Conservation (phyloP, 1,139 yeast species). For the Pichia sp. region DNA sequence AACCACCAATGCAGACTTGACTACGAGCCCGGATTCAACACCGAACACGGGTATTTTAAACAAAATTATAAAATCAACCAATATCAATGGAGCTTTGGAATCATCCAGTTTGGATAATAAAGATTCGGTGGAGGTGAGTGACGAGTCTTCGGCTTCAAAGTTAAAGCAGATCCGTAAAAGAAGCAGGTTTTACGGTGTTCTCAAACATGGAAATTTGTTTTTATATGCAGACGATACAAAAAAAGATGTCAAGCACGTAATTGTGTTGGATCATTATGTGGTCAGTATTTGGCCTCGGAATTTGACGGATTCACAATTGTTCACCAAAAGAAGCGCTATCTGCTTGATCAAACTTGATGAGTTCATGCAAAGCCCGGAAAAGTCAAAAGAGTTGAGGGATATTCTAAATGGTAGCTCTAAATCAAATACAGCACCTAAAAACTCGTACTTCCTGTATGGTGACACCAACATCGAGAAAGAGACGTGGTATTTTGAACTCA, state of each 20-base stretch:
- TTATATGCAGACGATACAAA: constrained; percentile 63
- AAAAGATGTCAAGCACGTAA: constrained; percentile 67
- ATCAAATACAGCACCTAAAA: constrained; percentile 33
- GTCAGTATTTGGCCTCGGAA: constrained; percentile 82
- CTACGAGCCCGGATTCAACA: neutral
- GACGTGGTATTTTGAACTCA: constrained; percentile 81
- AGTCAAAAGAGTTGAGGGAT: constrained; percentile 13
- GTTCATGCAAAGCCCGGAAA: constrained; percentile 7
- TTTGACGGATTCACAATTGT: constrained; percentile 64
- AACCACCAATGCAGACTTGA: constrained; percentile 1
- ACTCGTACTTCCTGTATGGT: constrained; percentile 64
- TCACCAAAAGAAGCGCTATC: constrained; percentile 72
- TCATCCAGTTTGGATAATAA: neutral
- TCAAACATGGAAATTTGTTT: constrained; percentile 81
- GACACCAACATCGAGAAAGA: constrained; percentile 79
- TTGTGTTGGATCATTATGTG: constrained; percentile 62
- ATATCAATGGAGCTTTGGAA: neutral
- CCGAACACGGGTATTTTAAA: constrained; percentile 2
- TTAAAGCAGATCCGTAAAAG: constrained; percentile 34
- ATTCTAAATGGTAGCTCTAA: constrained; percentile 1
- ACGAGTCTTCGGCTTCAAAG: constrained; percentile 16
- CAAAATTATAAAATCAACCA: constrained; percentile 7
- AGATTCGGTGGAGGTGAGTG: neutral
- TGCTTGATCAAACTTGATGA: constrained; percentile 41
- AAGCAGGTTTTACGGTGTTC: constrained; percentile 57